A percentile compares a stretch with the other conserved stretches of the same genome.
These are phyloP conservation scores for Botryotinia narcissicola DNA, from an alignment of 2,329 filamentous ascomycete genomes.

Conservation along the genomic window DNA sequence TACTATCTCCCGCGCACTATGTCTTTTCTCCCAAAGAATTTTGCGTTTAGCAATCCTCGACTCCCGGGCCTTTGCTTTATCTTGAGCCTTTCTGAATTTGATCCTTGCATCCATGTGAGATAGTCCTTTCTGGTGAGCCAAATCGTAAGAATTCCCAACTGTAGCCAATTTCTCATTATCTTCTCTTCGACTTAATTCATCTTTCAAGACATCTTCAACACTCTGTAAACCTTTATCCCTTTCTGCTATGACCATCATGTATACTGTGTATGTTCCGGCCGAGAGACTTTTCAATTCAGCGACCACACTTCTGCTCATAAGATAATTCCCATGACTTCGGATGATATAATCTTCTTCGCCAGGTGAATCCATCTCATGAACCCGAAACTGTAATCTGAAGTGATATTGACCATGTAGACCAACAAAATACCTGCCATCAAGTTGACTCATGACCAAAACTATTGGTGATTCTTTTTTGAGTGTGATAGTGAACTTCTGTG, in stretches of 20 bases:
- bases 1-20: slow-evolving; percentile 41
- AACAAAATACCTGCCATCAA: slow-evolving; percentile 61
- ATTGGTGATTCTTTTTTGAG: slow-evolving; percentile 56
- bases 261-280: slow-evolving; percentile 56
- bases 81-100: slow-evolving; percentile 40
- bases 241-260: slow-evolving; percentile 54
- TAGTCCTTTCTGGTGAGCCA: slow-evolving; percentile 58
- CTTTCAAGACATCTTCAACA: slow-evolving; percentile 56
- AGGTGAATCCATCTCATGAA: slow-evolving; percentile 50
- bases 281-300: slow-evolving; percentile 56
- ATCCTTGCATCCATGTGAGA: slow-evolving; percentile 50
- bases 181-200: slow-evolving; percentile 46
- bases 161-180: slow-evolving; percentile 59
- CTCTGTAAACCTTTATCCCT: slow-evolving; percentile 46
- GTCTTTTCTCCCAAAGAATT: slow-evolving; percentile 50
- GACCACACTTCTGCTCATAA: slow-evolving; percentile 58
- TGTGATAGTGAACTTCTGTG: slow-evolving; percentile 59
- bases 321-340: slow-evolving; percentile 56
- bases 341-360: slow-evolving; percentile 59
- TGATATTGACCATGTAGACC: slow-evolving; percentile 59
- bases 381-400: slow-evolving; percentile 47
- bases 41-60: slow-evolving; percentile 49
- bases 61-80: slow-evolving; percentile 33
- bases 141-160: slow-evolving; percentile 57
- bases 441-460: slow-evolving; percentile 59